Conservation (phyloP, 2,329 filamentous ascomycete species). For the Fusarium sp. region DNA sequence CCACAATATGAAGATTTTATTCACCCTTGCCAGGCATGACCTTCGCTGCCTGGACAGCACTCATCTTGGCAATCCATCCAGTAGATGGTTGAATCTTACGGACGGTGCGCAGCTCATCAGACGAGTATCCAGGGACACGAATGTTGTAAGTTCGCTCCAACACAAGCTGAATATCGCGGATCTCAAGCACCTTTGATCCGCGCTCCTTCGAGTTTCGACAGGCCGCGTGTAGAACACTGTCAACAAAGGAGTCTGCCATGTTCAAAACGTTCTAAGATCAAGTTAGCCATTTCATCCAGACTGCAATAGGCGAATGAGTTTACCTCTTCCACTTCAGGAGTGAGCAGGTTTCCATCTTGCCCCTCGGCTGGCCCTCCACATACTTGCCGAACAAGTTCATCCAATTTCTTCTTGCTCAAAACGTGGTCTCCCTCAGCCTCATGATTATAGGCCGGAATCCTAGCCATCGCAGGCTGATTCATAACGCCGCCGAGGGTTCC, state of each 20-base stretch:
- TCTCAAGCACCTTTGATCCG: slow-evolving; percentile 89
- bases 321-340: slow-evolving; percentile 96
- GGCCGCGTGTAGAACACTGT: slow-evolving; percentile 86
- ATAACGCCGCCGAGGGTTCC: slow-evolving; percentile 84
- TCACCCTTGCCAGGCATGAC: slow-evolving; percentile 73
- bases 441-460: slow-evolving; percentile 84
- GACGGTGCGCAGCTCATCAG: slow-evolving; percentile 93
- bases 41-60: slow-evolving; percentile 93
- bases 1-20: slow-evolving; percentile 39
- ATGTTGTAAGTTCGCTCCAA: slow-evolving; percentile 90
- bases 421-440: slow-evolving; percentile 94
- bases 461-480: slow-evolving; percentile 85
- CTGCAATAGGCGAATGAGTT: slow-evolving; percentile 5
- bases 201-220: slow-evolving; percentile 95
- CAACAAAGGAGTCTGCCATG: slow-evolving; percentile 94
- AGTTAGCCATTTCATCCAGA: slow-evolving; percentile 28
- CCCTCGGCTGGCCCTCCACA: slow-evolving; percentile 81
- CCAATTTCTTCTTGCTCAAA: slow-evolving; percentile 96
- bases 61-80: slow-evolving; percentile 97
- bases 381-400: slow-evolving; percentile 93
- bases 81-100: slow-evolving; percentile 90
- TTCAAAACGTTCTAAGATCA: slow-evolving; percentile 79
- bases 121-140: slow-evolving; percentile 91
- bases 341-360: slow-evolving; percentile 80
- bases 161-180: slow-evolving; percentile 84